These are phyloP conservation scores for Nannochloropsis gaditana DNA, from an alignment of 108 stramenopile genomes.

Conservation along the genomic window DNA sequence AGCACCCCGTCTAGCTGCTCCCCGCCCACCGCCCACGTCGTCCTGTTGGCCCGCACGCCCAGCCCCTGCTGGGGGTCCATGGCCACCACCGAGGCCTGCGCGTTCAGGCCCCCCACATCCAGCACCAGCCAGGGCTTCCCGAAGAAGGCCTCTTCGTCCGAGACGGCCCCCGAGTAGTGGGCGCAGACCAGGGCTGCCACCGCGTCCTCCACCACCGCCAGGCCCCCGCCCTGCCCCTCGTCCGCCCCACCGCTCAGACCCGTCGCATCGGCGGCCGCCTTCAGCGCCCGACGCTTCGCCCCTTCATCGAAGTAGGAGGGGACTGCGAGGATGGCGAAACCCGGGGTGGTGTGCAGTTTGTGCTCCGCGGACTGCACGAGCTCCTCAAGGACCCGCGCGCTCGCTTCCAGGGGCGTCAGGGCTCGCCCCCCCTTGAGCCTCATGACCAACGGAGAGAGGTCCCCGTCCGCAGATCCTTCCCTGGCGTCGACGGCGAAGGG, in stretches of 20 bases:
- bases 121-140: not conserved
- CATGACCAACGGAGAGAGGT: not conserved
- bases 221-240: not conserved
- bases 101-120: slow-evolving; percentile 7
- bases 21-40: not conserved
- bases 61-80: not conserved
- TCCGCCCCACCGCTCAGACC: not conserved
- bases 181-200: not conserved
- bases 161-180: slow-evolving; percentile 10
- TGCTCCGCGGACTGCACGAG: not conserved
- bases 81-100: not conserved
- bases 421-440: not conserved
- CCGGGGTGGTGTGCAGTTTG: not conserved
- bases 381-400: not conserved
- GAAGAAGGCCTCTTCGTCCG: not conserved
- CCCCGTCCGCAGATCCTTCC: not conserved
- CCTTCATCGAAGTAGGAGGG: not conserved
- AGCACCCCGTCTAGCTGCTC: slow-evolving; percentile 1
- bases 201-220: not conserved
- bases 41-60: not conserved
- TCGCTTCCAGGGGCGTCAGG: not conserved
- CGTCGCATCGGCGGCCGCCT: not conserved
- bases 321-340: not conserved
- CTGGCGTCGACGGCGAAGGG: not conserved
- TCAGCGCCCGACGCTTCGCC: not conserved